Percentiles rank a stretch among this genome's conserved stretches.
phyloP scores from a whole-genome alignment of 345 rosid species.

The Linum trigynum region DNA sequence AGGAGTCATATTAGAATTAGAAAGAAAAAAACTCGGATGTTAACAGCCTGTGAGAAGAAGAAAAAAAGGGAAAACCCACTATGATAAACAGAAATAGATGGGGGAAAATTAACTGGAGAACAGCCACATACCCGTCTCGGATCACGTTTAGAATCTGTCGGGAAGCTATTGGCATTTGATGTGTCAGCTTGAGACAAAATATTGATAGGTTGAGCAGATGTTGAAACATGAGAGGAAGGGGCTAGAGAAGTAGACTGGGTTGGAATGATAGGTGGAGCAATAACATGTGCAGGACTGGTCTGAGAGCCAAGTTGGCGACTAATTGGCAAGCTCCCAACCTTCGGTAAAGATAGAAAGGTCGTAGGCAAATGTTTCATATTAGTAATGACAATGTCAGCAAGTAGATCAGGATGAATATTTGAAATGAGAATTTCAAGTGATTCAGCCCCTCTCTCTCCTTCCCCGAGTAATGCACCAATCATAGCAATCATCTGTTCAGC shows the following conservation, averaged over 20 bases:
- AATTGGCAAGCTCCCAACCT: slow-evolving; percentile 32
- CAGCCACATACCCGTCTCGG: slow-evolving; percentile 68
- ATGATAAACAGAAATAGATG: not conserved
- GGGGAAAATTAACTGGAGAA: not conserved
- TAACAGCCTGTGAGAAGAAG: not conserved
- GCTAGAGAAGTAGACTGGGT: slow-evolving; percentile 38
- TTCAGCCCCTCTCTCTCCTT: slow-evolving; percentile 97
- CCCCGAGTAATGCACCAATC: slow-evolving; percentile 98
- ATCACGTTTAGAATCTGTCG: slow-evolving; percentile 75
- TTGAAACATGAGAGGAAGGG: slow-evolving; percentile 29
- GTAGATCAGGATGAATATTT: slow-evolving; percentile 88
- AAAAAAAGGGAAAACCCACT: not conserved
- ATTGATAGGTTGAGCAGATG: slow-evolving; percentile 29
- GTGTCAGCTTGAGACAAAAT: slow-evolving; percentile 38
- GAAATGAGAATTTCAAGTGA: slow-evolving; percentile 88
- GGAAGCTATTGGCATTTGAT: slow-evolving; percentile 31
- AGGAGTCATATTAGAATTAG: slow-evolving; percentile 16
- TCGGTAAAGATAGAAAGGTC: slow-evolving; percentile 48
- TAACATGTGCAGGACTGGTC: slow-evolving; percentile 38
- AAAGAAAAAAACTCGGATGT: slow-evolving; percentile 1
- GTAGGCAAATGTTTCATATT: slow-evolving; percentile 94
- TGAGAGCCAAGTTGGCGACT: slow-evolving; percentile 31
- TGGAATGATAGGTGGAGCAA: slow-evolving; percentile 25
- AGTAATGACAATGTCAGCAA: slow-evolving; percentile 91
- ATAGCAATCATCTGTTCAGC: slow-evolving; percentile 95